These are phyloP conservation scores for Xylaria longipes DNA, from an alignment of 495 filamentous ascomycete species.

Conservation along the genomic window DNA sequence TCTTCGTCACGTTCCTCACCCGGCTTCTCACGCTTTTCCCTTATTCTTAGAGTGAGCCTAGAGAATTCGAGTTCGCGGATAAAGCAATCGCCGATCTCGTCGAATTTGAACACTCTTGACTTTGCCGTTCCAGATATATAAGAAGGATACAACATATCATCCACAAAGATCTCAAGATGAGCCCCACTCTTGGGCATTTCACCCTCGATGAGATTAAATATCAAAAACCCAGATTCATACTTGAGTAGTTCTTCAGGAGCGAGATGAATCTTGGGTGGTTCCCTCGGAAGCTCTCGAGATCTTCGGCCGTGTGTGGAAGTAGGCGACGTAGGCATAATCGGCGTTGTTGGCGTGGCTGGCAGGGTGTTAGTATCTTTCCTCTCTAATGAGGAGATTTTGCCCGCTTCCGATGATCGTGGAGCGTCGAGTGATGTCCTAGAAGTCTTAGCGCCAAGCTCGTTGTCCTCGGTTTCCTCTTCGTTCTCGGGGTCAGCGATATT, in stretches of 20 bases:
- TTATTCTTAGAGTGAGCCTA: conserved; percentile 83
- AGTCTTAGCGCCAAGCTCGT: conserved; percentile 39
- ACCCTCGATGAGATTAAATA: conserved; percentile 92
- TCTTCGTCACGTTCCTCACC: conserved; percentile 72
- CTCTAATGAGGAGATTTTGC: conserved; percentile 46
- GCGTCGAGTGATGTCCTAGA: conserved; percentile 46
- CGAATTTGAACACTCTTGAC: conserved; percentile 68
- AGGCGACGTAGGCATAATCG: conserved; percentile 38
- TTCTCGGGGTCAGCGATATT: conserved; percentile 92
- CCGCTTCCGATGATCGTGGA: conserved; percentile 47
- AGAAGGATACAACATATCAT: conserved; percentile 91
- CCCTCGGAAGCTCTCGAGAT: conserved; percentile 64
- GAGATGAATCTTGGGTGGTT: conserved; percentile 77
- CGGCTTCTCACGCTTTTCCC: conserved; percentile 75
- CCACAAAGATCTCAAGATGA: conserved; percentile 87
- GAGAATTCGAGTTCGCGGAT: conserved; percentile 97
- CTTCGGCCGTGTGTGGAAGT: conserved; percentile 47
- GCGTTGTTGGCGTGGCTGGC: conserved; percentile 44
- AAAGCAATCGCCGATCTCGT: conserved; percentile 94
- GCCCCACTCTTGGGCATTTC: conserved; percentile 77
- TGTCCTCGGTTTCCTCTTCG: conserved; percentile 61
- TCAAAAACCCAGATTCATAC: conserved; percentile 89
- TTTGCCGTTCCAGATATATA: conserved; percentile 80
- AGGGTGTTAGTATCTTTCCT: conserved; percentile 37
- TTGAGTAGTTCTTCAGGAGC: conserved; percentile 77